phyloP scores from a whole-genome alignment of 371 early-diverging fungal species.

The Mucor circinelloides region DNA sequence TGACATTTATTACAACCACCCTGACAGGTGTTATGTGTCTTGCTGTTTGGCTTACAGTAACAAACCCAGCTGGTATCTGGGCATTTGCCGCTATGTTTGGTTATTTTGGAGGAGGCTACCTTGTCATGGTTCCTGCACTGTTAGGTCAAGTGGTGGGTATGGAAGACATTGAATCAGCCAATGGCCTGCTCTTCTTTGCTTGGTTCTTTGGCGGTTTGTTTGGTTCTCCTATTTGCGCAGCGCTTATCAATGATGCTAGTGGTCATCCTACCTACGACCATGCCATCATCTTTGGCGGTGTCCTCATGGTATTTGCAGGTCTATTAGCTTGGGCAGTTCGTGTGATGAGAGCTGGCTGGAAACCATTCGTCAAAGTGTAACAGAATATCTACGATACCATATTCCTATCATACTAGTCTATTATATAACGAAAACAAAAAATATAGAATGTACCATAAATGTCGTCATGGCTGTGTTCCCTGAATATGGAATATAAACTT shows the following conservation, averaged over 20 bases:
- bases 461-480: neutral
- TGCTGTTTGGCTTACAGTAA: conserved; percentile 41
- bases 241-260: conserved; percentile 50
- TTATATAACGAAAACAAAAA: neutral
- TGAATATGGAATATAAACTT: neutral
- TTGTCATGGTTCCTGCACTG: conserved; percentile 56
- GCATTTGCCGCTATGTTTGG: conserved; percentile 54
- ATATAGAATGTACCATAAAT: neutral
- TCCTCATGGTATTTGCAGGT: conserved; percentile 37
- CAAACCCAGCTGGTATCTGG: conserved; percentile 38
- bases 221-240: conserved; percentile 56
- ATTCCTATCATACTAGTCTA: too few species aligned
- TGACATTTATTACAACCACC: conserved; percentile 41
- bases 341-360: conserved; percentile 38
- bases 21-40: conserved; percentile 48
- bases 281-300: conserved; percentile 49
- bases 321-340: conserved; percentile 32
- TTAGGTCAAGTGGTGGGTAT: conserved; percentile 38
- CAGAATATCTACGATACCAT: neutral
- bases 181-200: conserved; percentile 59
- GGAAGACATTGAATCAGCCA: conserved; percentile 53
- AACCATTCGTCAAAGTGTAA: conserved; percentile 31
- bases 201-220: conserved; percentile 63
- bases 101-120: conserved; percentile 63
- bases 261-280: conserved; percentile 33